Percentiles rank a stretch among this genome's conserved stretches.
phyloP scores from a whole-genome alignment of 2,329 filamentous ascomycete species.

The Cryoendolithus antarcticus region DNA sequence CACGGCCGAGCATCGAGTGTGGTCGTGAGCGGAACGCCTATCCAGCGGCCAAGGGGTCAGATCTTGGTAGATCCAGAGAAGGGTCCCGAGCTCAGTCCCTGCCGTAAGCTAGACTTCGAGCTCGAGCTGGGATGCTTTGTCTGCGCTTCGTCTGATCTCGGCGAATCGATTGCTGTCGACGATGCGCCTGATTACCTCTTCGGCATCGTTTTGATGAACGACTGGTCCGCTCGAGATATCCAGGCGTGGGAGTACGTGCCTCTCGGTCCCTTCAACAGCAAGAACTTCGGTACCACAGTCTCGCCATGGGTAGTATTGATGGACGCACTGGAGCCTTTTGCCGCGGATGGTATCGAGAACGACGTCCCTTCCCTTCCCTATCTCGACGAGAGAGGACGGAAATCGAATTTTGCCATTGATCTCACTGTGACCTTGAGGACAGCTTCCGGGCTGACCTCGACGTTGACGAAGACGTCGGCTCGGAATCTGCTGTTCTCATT shows the following conservation, averaged over 20 bases:
- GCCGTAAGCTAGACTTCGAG: conserved; percentile 62
- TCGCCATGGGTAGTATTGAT: conserved; percentile 68
- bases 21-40: conserved; percentile 59
- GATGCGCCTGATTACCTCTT: conserved; percentile 62
- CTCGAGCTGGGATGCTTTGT: conserved; percentile 70
- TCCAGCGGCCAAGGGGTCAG: conserved; percentile 65
- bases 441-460: conserved; percentile 32
- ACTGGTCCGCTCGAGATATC: conserved; percentile 76
- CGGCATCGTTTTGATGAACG: conserved; percentile 71
- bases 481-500: conserved; percentile 69
- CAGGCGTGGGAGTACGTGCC: conserved; percentile 79
- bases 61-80: conserved; percentile 55
- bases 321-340: conserved; percentile 62
- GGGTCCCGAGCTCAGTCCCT: conserved; percentile 50
- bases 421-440: conserved; percentile 51
- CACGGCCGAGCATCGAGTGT: conserved; percentile 67
- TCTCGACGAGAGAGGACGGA: conserved; percentile 47
- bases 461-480: conserved; percentile 47
- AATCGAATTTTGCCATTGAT: conserved; percentile 56
- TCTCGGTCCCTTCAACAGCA: conserved; percentile 68
- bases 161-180: conserved; percentile 48
- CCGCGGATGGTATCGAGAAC: conserved; percentile 42
- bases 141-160: conserved; percentile 51
- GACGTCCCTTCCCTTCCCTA: conserved; percentile 47
- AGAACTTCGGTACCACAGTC: conserved; percentile 72